Percentiles rank a stretch among this genome's conserved stretches.
phyloP scores from a whole-genome alignment of 345 rosid genomes.

The Microthlaspi erraticum region DNA sequence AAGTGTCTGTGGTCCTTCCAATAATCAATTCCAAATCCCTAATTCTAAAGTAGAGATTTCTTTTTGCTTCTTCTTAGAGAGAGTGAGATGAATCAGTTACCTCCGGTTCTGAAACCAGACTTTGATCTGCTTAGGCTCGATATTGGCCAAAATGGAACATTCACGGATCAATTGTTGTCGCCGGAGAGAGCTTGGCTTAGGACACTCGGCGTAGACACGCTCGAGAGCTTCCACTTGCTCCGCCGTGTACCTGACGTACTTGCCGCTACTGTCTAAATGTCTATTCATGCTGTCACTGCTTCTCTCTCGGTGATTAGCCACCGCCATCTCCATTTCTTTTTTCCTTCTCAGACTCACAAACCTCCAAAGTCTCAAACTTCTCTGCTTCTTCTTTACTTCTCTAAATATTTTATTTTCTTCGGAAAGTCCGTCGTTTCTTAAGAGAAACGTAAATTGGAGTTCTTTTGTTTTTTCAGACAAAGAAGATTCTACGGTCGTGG shows the following conservation, averaged over 20 bases:
- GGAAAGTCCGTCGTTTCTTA: conserved; percentile 54
- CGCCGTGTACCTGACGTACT: conserved; percentile 67
- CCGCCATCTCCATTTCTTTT: conserved; percentile 83
- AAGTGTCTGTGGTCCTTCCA: conserved; percentile 19
- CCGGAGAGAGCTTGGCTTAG: conserved; percentile 92
- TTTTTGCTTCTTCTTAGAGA: background rate
- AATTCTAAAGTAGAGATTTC: background rate
- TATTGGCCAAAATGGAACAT: conserved; percentile 87
- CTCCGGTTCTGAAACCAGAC: conserved; percentile 99
- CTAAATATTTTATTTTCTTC: conserved; percentile 41
- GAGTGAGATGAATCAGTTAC: conserved; percentile 41
- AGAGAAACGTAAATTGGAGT: conserved; percentile 40
- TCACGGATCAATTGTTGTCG: conserved; percentile 96
- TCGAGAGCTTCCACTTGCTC: conserved; percentile 47
- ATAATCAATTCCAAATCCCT: conserved; percentile 3
- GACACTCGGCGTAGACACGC: conserved; percentile 72
- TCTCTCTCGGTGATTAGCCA: conserved; percentile 74
- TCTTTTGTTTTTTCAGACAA: conserved; percentile 33
- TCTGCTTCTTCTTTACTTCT: conserved; percentile 31
- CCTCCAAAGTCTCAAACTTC: conserved; percentile 34
- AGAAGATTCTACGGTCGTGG: conserved; percentile 47
- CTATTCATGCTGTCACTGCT: conserved; percentile 78
- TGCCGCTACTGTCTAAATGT: conserved; percentile 72
- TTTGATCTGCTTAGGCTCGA: conserved; percentile 99
- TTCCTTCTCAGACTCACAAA: conserved; percentile 15